Percentiles rank a stretch among this genome's conserved stretches.
These are phyloP conservation scores for Linaria vulgaris DNA, from an alignment of 257 asterid genomes.

Conservation along the genomic window DNA sequence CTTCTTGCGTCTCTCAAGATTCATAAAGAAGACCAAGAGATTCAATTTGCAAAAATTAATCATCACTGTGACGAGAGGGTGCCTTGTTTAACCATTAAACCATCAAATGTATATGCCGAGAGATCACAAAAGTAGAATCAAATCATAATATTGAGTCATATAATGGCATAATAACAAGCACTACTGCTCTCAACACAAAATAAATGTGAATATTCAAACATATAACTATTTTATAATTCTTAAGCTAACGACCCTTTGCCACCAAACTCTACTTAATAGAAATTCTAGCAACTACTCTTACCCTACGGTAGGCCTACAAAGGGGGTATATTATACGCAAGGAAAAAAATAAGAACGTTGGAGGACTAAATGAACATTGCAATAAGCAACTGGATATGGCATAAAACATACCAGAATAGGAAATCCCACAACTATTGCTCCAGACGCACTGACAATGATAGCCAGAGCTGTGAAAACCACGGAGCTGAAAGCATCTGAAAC, in stretches of 20 bases:
- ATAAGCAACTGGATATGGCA: conserved; percentile 20
- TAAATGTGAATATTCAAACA: background rate
- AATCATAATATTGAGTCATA: background rate
- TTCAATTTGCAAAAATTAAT: background rate
- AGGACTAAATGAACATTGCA: conserved; percentile 5
- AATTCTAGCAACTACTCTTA: background rate
- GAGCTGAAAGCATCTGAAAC: conserved; percentile 85
- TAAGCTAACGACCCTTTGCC: background rate
- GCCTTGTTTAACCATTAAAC: conserved; percentile 1
- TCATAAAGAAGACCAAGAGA: background rate
- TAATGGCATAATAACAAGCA: conserved; percentile 1
- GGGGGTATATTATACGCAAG: background rate
- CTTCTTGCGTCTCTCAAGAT: conserved; percentile 7
- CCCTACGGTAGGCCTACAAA: background rate
- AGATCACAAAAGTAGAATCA: background rate
- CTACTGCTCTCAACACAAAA: background rate
- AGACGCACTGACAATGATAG: conserved; percentile 80
- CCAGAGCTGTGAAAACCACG: conserved; percentile 59
- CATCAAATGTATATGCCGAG: background rate
- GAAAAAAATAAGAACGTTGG: conserved; percentile 9
- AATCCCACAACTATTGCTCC: conserved; percentile 92
- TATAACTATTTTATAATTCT: background rate
- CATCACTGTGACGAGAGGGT: conserved; percentile 4
- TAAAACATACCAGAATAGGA: conserved; percentile 71
- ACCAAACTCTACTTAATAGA: background rate